These are phyloP conservation scores for Dothistroma septosporum DNA, from an alignment of 2,329 filamentous ascomycete genomes.

Conservation along the genomic window DNA sequence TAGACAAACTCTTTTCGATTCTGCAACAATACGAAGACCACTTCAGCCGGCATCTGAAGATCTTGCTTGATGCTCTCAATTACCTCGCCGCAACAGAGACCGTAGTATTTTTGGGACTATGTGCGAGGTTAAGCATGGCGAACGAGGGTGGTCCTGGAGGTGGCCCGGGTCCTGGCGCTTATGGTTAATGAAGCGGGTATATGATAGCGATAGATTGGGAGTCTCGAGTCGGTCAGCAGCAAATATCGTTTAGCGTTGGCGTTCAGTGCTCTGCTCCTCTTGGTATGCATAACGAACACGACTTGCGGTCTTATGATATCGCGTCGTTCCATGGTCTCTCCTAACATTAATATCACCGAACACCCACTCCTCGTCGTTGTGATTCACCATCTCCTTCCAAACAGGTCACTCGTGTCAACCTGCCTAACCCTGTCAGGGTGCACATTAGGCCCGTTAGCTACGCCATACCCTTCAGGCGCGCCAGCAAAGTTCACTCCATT, in stretches of 20 bases:
- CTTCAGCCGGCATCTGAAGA: constrained; percentile 87
- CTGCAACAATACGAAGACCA: constrained; percentile 89
- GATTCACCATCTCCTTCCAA: not conserved
- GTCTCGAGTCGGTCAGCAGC: not conserved
- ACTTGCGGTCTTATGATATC: not conserved
- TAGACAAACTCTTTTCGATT: constrained; percentile 79
- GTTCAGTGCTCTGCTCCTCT: constrained; percentile 1
- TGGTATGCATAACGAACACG: not conserved
- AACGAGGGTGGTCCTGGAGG: constrained; percentile 58
- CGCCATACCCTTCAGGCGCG: not conserved
- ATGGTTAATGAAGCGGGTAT: constrained; percentile 10
- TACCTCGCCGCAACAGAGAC: constrained; percentile 98
- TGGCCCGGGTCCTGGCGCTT: constrained; percentile 22
- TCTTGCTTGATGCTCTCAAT: constrained; percentile 88
- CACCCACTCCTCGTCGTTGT: no score
- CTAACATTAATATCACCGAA: no score
- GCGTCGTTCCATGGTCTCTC: not conserved
- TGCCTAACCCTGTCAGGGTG: not conserved
- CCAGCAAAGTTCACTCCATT: not conserved
- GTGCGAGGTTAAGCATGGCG: constrained; percentile 74
- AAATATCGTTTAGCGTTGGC: constrained; percentile 12
- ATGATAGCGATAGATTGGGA: not conserved
- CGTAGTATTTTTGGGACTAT: constrained; percentile 84
- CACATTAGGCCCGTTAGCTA: not conserved
- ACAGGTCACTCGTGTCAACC: not conserved